Conservation (phyloP, 108 stramenopile species). For the Tribonema minus region DNA sequence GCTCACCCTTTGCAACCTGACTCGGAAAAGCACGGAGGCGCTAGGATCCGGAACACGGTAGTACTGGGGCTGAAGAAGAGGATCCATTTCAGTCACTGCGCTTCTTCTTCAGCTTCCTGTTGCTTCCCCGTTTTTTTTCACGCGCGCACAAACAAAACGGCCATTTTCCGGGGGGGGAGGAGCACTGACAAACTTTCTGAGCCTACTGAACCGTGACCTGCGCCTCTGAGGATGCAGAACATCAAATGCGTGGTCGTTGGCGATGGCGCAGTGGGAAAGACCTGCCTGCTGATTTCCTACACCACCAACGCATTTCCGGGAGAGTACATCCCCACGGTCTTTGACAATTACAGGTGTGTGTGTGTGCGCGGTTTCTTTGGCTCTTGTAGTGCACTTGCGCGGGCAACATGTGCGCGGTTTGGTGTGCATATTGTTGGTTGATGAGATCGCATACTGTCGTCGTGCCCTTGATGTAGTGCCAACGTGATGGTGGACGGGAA, state of each 20-base stretch:
- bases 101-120: too few relatives aligned
- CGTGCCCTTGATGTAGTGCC: conserved; percentile 35
- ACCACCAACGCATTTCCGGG: conserved; percentile 69
- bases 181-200: too few relatives aligned
- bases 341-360: conserved; percentile 58
- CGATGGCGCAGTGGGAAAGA: conserved; percentile 64
- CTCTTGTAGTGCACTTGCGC: not conserved
- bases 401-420: too few relatives aligned
- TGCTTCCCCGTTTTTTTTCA: too few relatives aligned
- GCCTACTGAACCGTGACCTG: too few relatives aligned
- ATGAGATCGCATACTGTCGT: not conserved
- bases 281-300: conserved; percentile 67
- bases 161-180: too few relatives aligned
- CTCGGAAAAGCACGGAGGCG: too few relatives aligned
- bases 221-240: conserved; percentile 55
- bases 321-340: conserved; percentile 70
- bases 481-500: conserved; percentile 63
- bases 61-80: too few relatives aligned
- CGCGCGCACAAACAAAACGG: too few relatives aligned
- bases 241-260: conserved; percentile 57
- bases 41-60: too few relatives aligned
- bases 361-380: not conserved
- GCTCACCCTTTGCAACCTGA: too few relatives aligned
- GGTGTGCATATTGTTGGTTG: not conserved
- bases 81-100: too few relatives aligned